phyloP scores from a whole-genome alignment of 176 grass and related monocot genomes.

The Phragmites australis region DNA sequence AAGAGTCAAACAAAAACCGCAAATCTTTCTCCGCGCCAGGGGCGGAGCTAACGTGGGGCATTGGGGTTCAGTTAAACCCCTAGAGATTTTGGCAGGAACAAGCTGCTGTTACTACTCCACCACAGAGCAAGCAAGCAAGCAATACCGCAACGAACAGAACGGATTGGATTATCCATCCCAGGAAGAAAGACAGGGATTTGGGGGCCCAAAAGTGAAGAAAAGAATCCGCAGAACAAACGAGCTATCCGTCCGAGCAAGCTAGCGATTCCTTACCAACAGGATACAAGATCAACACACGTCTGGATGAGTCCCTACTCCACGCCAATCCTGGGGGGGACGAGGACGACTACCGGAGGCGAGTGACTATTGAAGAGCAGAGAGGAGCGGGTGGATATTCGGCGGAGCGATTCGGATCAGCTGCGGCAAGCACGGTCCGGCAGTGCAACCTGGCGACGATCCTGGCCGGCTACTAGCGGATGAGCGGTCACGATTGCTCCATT shows the following conservation, averaged over 20 bases:
- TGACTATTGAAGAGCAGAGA: not conserved
- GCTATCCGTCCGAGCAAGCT: not conserved
- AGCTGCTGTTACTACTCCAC: not conserved
- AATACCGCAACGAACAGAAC: no score
- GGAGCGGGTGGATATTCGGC: constrained; percentile 30
- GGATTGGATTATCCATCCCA: not conserved
- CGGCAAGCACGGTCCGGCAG: not conserved
- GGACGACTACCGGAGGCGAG: not conserved
- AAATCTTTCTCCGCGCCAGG: no score
- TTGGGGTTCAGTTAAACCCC: not conserved
- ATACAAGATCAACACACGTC: not conserved
- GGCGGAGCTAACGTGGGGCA: no score
- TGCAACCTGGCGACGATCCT: not conserved
- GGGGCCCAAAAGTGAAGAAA: not conserved
- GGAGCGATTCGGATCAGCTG: constrained; percentile 37
- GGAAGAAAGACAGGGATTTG: not conserved
- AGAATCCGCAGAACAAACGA: not conserved
- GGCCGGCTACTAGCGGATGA: not conserved
- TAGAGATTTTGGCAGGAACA: not conserved
- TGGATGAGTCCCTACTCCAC: not conserved
- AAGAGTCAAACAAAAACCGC: no score
- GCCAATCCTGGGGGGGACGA: not conserved
- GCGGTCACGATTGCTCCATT: not conserved
- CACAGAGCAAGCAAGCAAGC: not conserved
- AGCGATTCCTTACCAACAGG: not conserved